phyloP scores from a whole-genome alignment of 768 basidiomycete genomes.

The Podaxis pistillaris region DNA sequence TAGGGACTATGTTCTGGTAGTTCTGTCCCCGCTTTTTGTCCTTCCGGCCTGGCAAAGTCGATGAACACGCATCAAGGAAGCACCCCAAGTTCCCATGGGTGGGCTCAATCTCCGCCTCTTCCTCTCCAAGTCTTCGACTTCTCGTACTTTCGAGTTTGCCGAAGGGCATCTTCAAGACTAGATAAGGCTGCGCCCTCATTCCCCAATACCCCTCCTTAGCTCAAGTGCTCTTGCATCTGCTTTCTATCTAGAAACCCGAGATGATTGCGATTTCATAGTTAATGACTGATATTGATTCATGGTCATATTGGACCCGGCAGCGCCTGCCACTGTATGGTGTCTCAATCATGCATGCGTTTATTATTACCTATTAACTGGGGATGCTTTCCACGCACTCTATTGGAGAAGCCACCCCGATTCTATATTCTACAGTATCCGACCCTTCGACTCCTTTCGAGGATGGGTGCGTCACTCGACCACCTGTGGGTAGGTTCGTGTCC shows the following conservation, averaged over 20 bases:
- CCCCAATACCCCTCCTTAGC: neutral
- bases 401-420: neutral
- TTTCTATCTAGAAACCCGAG: conserved; percentile 7
- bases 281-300: neutral
- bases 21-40: neutral
- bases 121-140: neutral
- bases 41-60: too few species aligned
- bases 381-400: neutral
- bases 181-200: neutral
- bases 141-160: neutral
- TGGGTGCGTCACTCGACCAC: neutral
- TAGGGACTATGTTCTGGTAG: neutral
- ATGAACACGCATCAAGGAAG: neutral
- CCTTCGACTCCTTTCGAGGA: neutral
- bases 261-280: neutral
- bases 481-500: neutral
- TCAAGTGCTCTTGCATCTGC: neutral
- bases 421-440: conserved; percentile 4
- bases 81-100: neutral
- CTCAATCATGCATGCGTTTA: neutral
- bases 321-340: neutral
- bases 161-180: neutral
- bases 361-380: neutral
- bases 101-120: conserved; percentile 1
- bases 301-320: conserved; percentile 3